Percentiles rank a stretch among this genome's conserved stretches.
Evolutionary conservation across 169 alveolate genomes (phyloP).

Genomic region (Plasmodium sp.): DNA sequence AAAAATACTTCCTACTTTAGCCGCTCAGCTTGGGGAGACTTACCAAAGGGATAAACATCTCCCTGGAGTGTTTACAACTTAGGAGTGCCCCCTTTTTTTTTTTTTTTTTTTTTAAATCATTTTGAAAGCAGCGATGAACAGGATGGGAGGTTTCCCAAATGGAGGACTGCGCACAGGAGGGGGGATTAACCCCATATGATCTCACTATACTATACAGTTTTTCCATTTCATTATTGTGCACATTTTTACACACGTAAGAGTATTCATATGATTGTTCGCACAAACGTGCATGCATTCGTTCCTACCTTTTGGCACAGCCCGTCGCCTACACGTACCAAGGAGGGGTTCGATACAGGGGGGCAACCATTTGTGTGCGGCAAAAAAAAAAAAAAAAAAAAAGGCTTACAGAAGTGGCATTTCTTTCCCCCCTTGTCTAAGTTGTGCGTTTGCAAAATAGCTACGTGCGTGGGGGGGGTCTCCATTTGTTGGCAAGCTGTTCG

Average conservation of each 20-base stretch:
- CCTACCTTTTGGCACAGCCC: not conserved
- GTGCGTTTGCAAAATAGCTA: not conserved
- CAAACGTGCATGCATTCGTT: not conserved
- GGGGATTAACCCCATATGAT: not conserved
- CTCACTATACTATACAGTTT: not conserved
- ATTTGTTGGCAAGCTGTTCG: too few relatives aligned
- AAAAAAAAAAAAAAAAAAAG: not conserved
- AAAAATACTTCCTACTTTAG: not conserved
- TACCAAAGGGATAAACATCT: not conserved
- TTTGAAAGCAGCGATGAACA: not conserved
- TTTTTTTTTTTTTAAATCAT: not conserved
- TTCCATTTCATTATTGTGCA: not conserved
- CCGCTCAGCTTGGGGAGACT: not conserved
- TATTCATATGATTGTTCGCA: not conserved
- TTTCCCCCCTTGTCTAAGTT: not conserved
- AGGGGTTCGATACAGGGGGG: not conserved
- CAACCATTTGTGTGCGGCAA: not conserved
- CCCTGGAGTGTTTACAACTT: not conserved
- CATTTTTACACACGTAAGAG: not conserved
- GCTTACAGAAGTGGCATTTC: not conserved
- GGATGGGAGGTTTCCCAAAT: not conserved
- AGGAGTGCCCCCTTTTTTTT: not conserved
- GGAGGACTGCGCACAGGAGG: not conserved
- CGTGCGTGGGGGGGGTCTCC: not conserved
- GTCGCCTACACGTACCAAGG: not conserved